These are phyloP conservation scores for Isatis tinctoria DNA, from an alignment of 345 rosid genomes.

Conservation along the genomic window DNA sequence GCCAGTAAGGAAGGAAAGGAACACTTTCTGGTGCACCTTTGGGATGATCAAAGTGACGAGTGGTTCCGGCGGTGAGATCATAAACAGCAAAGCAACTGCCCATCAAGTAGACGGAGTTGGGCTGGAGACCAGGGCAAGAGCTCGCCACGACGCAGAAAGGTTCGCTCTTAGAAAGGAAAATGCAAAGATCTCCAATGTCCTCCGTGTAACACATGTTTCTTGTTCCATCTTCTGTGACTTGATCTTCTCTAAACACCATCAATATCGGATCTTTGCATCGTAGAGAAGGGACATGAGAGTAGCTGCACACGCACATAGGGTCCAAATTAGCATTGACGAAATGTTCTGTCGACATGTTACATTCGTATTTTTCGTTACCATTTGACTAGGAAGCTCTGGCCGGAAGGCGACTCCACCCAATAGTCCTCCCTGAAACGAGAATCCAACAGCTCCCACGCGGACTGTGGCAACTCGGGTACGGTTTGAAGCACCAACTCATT, in stretches of 20 bases:
- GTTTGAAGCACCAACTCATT: neutral
- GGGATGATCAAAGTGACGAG: neutral
- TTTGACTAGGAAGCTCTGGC: neutral
- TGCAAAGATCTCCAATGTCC: slow-evolving; percentile 1
- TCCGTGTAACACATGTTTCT: neutral
- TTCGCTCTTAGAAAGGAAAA: neutral
- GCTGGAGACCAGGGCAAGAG: slow-evolving; percentile 1
- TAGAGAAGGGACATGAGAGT: neutral
- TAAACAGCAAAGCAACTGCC: neutral
- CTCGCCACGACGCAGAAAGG: neutral
- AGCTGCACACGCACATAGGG: neutral
- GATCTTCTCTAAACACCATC: slow-evolving; percentile 16
- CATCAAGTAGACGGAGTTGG: neutral
- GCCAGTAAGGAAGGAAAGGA: slow-evolving; percentile 1
- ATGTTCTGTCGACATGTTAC: neutral
- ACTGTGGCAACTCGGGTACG: neutral
- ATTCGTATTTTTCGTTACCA: neutral
- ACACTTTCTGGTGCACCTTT: no score
- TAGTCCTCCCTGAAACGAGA: neutral
- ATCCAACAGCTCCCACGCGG: neutral
- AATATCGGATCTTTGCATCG: neutral
- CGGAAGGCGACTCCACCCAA: neutral
- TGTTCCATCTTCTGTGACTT: neutral
- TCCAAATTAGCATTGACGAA: neutral
- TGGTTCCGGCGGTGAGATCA: neutral